Evolutionary conservation across 2,329 filamentous ascomycete genomes (phyloP), one percentile per base, ranked within the genome.

Genomic region (Penicillium sp.): DNA sequence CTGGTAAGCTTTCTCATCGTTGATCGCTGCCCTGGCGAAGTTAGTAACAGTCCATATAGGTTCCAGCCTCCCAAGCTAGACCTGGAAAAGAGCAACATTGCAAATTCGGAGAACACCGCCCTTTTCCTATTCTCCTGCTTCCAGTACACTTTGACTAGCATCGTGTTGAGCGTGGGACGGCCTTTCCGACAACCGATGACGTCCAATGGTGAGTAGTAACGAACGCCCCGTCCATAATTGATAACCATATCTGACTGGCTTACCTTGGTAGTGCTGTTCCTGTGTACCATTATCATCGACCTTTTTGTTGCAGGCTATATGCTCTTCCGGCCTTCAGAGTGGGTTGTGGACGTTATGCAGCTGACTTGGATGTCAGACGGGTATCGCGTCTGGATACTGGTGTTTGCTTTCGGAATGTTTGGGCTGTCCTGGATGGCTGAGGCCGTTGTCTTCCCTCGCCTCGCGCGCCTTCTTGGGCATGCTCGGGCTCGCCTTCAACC

Each of bases 41-140:
- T 26, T 45, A 23, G 55, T 64, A 38, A 65, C 50, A n/a, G 6
- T 29, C 32, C 9, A 39, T 29, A 11, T 46, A 82, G 80, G 80
- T 95, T 88, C 64, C 81, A 85, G 42, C 88, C 90, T 13, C 93
- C 93, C 0, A 76, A 83, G 46, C 66, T 95, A 22, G 80, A 89
- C 61, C 80, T 79, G 22, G 79, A 95, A 24, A 85, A 93, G 62
- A 85, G 86, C 20, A 95, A 93, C 63, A 85, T 90, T 43, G 78
- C 85, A 60, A 97, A 97, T 68, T 95, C 89, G 8, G 87, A 97
- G 61, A 97, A 98, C 61, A 95, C 91, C 0, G 83, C 86, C 0
- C 74, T 98, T 1, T 98, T 98, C 73, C 72, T 97, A 24, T 76
- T 90, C 4, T 94, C 87, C 1, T 96, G 89, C 66, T 97, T 90